Evolutionary conservation across 2,329 filamentous ascomycete genomes (phyloP).

Genomic region (Plenodomus tracheiphilus): DNA sequence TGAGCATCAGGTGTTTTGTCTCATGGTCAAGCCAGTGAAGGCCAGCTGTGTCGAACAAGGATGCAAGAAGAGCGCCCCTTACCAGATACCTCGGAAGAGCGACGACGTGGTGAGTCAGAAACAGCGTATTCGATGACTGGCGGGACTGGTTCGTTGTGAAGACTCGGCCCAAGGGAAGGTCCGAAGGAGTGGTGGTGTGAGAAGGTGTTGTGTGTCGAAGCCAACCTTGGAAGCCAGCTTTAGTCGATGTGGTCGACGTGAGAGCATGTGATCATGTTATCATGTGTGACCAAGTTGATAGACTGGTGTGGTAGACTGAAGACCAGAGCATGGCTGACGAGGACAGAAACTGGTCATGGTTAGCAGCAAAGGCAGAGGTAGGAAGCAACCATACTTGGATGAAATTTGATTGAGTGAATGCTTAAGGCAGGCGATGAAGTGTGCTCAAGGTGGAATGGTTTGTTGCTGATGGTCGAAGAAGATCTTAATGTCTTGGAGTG

Average conservation of each 20-base stretch:
- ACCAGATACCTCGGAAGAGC: neutral
- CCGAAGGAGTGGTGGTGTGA: neutral
- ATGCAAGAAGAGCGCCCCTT: too few species aligned
- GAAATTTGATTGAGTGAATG: too few species aligned
- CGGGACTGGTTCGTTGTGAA: neutral
- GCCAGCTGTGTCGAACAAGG: neutral
- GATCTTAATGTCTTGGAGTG: neutral
- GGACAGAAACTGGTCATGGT: neutral
- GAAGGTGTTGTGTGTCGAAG: neutral
- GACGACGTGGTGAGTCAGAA: neutral
- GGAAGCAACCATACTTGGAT: neutral
- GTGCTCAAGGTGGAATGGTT: neutral
- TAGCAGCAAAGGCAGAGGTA: neutral
- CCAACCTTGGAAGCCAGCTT: neutral
- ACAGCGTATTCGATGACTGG: neutral
- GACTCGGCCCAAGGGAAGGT: neutral
- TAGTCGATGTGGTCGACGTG: neutral
- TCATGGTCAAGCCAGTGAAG: neutral
- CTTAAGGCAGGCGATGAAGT: too few species aligned
- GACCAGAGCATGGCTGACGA: neutral
- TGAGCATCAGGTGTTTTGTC: neutral
- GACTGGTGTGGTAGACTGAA: neutral
- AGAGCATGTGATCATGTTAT: neutral
- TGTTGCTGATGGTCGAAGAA: neutral
- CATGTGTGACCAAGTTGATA: neutral